phyloP scores from a whole-genome alignment of 2,329 filamentous ascomycete genomes.

The Penicillium occitanis region DNA sequence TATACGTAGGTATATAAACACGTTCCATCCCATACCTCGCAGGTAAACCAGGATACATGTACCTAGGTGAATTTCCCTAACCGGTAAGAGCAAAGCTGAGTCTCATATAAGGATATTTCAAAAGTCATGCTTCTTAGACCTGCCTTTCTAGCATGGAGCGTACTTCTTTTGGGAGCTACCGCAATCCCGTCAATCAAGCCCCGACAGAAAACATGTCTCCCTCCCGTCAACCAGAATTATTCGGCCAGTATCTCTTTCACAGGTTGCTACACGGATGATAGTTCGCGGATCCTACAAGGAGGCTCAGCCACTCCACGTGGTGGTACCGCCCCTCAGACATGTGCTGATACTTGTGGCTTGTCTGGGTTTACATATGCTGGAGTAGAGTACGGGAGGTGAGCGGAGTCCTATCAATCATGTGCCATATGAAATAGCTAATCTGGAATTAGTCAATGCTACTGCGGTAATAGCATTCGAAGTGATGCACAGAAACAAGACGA shows the following conservation, averaged over 20 bases:
- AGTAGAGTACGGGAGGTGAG: constrained; percentile 15
- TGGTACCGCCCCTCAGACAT: constrained; percentile 7
- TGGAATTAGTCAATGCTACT: constrained; percentile 15
- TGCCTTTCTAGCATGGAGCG: too few relatives aligned
- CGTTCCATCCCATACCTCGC: too few relatives aligned
- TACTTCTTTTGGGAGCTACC: too few relatives aligned
- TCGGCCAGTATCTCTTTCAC: constrained; percentile 1
- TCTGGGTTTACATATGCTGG: constrained; percentile 13
- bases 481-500: not conserved
- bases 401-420: not conserved
- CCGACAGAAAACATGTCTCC: not conserved
- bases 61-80: too few relatives aligned
- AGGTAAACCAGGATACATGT: too few relatives aligned
- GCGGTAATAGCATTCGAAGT: not conserved
- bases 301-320: not conserved
- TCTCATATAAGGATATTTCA: too few relatives aligned
- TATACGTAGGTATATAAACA: too few relatives aligned
- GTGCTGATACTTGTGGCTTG: constrained; percentile 4
- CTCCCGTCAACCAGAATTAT: constrained; percentile 2
- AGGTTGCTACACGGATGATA: constrained; percentile 15
- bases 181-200: too few relatives aligned
- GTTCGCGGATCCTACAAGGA: constrained; percentile 1
- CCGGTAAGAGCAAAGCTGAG: too few relatives aligned
- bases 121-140: too few relatives aligned
- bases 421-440: too few relatives aligned